These are phyloP conservation scores for Antarctomyces pellizariae DNA, from an alignment of 495 filamentous ascomycete species.

Conservation along the genomic window DNA sequence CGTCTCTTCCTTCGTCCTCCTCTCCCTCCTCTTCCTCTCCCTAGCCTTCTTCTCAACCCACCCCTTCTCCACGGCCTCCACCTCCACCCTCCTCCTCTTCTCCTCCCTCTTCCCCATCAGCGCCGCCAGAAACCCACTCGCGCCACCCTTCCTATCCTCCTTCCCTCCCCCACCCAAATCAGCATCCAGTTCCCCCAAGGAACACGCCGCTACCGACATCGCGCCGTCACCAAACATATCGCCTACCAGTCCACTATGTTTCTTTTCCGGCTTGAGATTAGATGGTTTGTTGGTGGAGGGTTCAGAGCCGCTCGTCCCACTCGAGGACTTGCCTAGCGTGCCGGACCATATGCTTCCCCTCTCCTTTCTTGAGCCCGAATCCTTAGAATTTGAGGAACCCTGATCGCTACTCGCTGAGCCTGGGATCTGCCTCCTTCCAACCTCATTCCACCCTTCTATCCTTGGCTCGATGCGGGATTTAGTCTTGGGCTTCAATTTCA, in stretches of 20 bases:
- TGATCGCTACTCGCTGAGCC: too few relatives aligned
- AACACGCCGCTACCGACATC: conserved; percentile 1
- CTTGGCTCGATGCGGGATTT: too few relatives aligned
- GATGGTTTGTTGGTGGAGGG: conserved; percentile 4
- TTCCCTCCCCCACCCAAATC: conserved; percentile 9
- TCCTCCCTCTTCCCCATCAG: conserved; percentile 18
- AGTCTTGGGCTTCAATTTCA: too few relatives aligned
- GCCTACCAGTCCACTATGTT: conserved; percentile 2
- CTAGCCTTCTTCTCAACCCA: conserved; percentile 12
- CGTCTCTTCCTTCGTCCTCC: too few relatives aligned
- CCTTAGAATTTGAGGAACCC: too few relatives aligned
- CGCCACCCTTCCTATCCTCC: conserved; percentile 14
- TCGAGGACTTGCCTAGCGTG: too few relatives aligned
- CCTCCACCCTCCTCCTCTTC: conserved; percentile 14
- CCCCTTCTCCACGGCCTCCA: conserved; percentile 14
- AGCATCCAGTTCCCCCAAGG: neutral
- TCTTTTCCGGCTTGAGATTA: conserved; percentile 1
- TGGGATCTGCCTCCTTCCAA: too few relatives aligned
- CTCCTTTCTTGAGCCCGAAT: too few relatives aligned
- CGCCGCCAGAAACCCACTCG: conserved; percentile 23
- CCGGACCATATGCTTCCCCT: too few relatives aligned
- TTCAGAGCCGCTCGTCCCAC: conserved; percentile 3
- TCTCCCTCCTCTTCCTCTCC: too few relatives aligned
- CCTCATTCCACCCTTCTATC: too few relatives aligned
- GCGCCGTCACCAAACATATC: conserved; percentile 1